A percentile compares a stretch with the other conserved stretches of the same genome.
Conservation (phyloP, 1,139 yeast species). For the Sugiyamaella pinicola region DNA sequence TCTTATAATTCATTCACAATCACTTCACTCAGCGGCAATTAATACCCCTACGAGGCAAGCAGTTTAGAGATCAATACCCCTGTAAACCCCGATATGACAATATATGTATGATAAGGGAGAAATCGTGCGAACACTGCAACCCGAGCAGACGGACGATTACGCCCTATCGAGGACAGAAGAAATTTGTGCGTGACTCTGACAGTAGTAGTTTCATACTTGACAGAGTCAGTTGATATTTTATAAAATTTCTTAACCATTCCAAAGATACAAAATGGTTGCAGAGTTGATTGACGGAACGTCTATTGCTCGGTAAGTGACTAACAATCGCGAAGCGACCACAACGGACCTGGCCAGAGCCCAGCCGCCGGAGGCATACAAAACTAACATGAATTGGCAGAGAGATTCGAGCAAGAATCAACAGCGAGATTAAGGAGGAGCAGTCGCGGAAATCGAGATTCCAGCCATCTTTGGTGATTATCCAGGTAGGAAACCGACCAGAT, state of each 20-base stretch:
- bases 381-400: constrained; percentile 18
- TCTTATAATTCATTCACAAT: no score
- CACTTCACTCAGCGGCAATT: no score
- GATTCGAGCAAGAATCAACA: constrained; percentile 41
- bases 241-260: neutral
- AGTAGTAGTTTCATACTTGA: neutral
- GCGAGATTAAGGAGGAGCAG: constrained; percentile 60
- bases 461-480: constrained; percentile 82
- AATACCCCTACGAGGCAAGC: no score
- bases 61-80: no score
- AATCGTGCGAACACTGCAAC: no score
- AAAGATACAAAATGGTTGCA: constrained; percentile 16
- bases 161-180: neutral
- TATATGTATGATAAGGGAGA: no score
- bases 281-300: constrained; percentile 23
- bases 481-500: constrained; percentile 89
- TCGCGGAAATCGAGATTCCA: constrained; percentile 58
- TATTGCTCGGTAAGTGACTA: constrained; percentile 11
- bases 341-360: neutral
- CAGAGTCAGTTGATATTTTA: neutral
- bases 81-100: no score
- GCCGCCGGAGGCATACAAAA: neutral
- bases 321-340: neutral
- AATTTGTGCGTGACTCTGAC: neutral
- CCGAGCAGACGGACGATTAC: neutral